These are phyloP conservation scores for Nothopassalora personata DNA, from an alignment of 2,329 filamentous ascomycete species.

Conservation along the genomic window DNA sequence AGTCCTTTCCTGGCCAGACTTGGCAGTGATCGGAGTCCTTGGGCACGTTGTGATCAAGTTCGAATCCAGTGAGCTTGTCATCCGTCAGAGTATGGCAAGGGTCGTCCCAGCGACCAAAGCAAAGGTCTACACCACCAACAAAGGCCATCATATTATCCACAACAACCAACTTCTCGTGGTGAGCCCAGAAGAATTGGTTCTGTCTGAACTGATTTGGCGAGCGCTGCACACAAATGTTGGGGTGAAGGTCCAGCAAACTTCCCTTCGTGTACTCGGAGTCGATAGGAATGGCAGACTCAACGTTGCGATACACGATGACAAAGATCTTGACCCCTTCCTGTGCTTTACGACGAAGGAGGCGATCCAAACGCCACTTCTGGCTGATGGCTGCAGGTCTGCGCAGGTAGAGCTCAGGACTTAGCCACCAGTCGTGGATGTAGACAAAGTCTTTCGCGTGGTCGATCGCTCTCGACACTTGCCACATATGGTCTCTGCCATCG, in stretches of 20 bases:
- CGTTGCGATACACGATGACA: constrained; percentile 95
- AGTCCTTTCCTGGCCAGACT: constrained; percentile 95
- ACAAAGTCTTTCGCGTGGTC: constrained; percentile 97
- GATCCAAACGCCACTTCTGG: constrained; percentile 94
- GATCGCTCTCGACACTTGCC: constrained; percentile 95
- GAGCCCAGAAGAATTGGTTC: constrained; percentile 98
- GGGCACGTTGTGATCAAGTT: constrained; percentile 63
- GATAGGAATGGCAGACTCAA: constrained; percentile 93
- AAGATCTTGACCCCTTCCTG: constrained; percentile 95
- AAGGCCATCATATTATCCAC: constrained; percentile 96
- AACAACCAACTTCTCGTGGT: constrained; percentile 96
- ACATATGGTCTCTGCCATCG: constrained; percentile 97
- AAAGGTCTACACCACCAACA: constrained; percentile 90
- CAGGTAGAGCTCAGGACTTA: constrained; percentile 94
- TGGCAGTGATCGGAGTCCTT: constrained; percentile 93
- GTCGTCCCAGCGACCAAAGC: constrained; percentile 95
- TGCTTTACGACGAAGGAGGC: constrained; percentile 87
- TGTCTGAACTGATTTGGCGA: constrained; percentile 98
- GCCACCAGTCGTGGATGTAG: constrained; percentile 99
- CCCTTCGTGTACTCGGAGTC: constrained; percentile 98
- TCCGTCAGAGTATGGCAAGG: constrained; percentile 87
- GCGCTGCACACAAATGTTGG: constrained; percentile 91
- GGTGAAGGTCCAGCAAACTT: constrained; percentile 87
- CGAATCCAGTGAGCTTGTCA: constrained; percentile 92
- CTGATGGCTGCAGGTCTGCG: constrained; percentile 89